Conservation (phyloP, 257 asterid species). For the Agastache rugosa region DNA sequence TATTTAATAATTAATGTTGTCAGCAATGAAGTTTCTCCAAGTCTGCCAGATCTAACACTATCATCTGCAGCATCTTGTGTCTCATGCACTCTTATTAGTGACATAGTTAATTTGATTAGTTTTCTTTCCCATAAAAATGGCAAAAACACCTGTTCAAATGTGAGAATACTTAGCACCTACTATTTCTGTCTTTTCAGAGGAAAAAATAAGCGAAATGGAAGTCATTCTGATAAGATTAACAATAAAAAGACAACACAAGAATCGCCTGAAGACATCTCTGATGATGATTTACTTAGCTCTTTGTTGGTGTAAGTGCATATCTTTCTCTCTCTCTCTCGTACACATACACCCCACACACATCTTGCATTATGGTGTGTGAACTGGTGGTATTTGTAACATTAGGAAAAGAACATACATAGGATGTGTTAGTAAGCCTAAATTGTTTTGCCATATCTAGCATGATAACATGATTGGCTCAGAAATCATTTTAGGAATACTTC, state of each 20-base stretch:
- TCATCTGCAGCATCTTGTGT: background rate
- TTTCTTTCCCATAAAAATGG: conserved; percentile 27
- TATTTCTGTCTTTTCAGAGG: conserved; percentile 48
- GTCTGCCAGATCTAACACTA: background rate
- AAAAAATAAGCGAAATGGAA: conserved; percentile 48
- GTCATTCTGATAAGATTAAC: conserved; percentile 39
- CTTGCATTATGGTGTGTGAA: background rate
- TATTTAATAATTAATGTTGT: background rate
- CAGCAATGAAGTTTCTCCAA: background rate
- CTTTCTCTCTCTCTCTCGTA: conserved; percentile 31
- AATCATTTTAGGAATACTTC: conserved; percentile 2
- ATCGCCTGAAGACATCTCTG: conserved; percentile 49
- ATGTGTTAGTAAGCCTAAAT: background rate
- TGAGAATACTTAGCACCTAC: conserved; percentile 22
- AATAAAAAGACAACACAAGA: conserved; percentile 45
- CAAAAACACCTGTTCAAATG: conserved; percentile 1
- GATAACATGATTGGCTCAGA: background rate
- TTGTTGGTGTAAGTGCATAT: conserved; percentile 51
- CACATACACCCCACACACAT: background rate
- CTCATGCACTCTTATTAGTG: background rate
- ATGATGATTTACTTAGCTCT: conserved; percentile 67
- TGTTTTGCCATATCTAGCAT: conserved; percentile 6
- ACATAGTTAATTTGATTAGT: background rate
- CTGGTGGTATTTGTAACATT: conserved; percentile 9
- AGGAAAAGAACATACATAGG: background rate